Evolutionary conservation across 2,329 filamentous ascomycete species (phyloP).

Genomic region (Alternaria arborescens): DNA sequence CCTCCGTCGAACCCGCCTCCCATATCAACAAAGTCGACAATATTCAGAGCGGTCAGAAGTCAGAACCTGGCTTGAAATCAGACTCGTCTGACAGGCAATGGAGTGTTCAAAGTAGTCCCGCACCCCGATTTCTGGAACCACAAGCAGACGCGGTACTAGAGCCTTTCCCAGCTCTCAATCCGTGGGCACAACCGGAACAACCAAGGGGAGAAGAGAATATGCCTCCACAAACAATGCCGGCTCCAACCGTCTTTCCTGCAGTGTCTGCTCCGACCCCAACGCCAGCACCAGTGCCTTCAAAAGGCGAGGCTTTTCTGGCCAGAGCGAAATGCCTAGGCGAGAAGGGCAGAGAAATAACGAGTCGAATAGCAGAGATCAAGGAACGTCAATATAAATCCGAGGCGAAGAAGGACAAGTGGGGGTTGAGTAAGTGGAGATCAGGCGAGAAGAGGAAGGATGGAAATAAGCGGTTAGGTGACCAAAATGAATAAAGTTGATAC

Average conservation of each 20-base stretch:
- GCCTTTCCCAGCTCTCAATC: not conserved
- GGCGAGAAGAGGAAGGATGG: not conserved
- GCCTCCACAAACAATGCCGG: not conserved
- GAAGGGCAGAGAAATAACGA: conserved; percentile 1
- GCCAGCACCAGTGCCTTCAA: not conserved
- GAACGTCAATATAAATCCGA: not conserved
- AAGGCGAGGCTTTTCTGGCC: not conserved
- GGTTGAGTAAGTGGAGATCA: not conserved
- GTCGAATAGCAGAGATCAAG: not conserved
- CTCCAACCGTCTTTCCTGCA: not conserved
- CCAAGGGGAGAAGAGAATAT: not conserved
- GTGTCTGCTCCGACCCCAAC: not conserved
- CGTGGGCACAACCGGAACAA: not conserved
- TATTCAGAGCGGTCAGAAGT: not conserved
- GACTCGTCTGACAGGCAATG: not conserved
- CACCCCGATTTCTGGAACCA: not conserved
- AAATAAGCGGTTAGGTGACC: not conserved
- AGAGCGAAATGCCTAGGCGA: not conserved
- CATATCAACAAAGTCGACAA: not conserved
- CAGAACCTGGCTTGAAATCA: not conserved
- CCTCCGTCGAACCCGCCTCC: not conserved
- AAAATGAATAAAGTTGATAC: not conserved
- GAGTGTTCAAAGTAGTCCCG: not conserved
- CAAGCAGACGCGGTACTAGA: not conserved
- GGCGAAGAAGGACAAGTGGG: not conserved